Conservation (phyloP, 23 red algal species). For the Cyanidium caldarium region DNA sequence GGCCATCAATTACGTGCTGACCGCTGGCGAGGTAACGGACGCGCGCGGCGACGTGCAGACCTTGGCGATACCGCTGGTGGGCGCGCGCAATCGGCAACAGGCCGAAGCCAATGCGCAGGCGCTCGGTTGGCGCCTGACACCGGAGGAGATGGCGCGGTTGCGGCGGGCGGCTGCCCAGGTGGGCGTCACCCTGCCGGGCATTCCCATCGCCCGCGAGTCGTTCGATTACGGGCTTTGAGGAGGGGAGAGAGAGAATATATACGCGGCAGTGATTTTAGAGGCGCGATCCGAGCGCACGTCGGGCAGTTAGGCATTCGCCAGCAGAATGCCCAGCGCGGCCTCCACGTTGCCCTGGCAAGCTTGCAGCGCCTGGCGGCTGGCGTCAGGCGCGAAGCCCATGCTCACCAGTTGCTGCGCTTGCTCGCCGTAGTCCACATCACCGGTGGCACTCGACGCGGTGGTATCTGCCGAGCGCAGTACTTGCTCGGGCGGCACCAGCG, state of each 20-base stretch:
- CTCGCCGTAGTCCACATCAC: not conserved
- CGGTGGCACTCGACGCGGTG: not conserved
- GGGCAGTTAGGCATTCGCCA: too few species aligned
- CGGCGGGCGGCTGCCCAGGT: not conserved
- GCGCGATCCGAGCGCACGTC: too few species aligned
- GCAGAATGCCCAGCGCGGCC: not conserved
- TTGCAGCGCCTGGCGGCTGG: not conserved
- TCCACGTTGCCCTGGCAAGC: not conserved
- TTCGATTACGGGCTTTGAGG: too few species aligned
- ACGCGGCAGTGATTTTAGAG: too few species aligned
- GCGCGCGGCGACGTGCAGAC: not conserved
- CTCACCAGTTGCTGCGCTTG: not conserved
- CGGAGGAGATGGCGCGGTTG: not conserved
- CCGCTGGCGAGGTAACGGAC: not conserved
- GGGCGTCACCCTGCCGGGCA: not conserved
- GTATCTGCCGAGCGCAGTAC: not conserved
- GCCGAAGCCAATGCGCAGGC: not conserved
- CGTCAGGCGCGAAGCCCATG: not conserved
- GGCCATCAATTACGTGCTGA: slow-evolving; percentile 20
- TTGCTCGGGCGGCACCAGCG: not conserved
- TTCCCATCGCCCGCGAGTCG: slow-evolving; percentile 1
- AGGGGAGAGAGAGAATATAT: too few species aligned
- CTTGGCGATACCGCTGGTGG: not conserved
- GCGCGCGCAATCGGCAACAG: not conserved
- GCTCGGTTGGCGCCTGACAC: not conserved